phyloP scores from a whole-genome alignment of 2,329 filamentous ascomycete species.

The Apiospora sp. region DNA sequence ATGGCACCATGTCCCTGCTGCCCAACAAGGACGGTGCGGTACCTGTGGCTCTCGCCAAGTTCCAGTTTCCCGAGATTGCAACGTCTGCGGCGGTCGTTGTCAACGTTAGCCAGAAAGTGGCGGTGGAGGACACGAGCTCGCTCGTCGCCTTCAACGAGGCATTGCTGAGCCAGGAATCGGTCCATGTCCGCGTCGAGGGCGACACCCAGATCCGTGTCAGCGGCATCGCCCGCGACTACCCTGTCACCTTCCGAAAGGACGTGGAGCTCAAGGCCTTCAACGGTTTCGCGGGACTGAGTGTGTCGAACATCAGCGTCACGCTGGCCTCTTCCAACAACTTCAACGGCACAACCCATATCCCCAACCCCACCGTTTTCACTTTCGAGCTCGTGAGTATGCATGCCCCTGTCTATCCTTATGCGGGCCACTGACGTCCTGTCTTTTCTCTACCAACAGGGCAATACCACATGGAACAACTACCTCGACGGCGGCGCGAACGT shows the following conservation, averaged over 20 bases:
- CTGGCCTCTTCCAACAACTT: constrained; percentile 63
- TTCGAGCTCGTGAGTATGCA: constrained; percentile 64
- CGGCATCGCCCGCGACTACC: constrained; percentile 57
- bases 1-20: constrained; percentile 63
- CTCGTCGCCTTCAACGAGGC: constrained; percentile 64
- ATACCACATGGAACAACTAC: constrained; percentile 67
- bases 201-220: constrained; percentile 59
- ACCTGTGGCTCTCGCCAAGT: constrained; percentile 57
- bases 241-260: constrained; percentile 64
- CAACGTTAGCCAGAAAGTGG: constrained; percentile 58
- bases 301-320: constrained; percentile 59
- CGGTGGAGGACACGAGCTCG: constrained; percentile 55
- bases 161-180: constrained; percentile 58
- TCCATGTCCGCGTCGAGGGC: constrained; percentile 60
- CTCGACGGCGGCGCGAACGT: constrained; percentile 56
- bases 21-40: constrained; percentile 46
- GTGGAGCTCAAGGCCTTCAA: constrained; percentile 60
- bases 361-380: constrained; percentile 70
- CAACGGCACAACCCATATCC: constrained; percentile 64
- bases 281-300: constrained; percentile 61
- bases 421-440: not conserved
- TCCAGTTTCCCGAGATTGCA: constrained; percentile 61
- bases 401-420: not conserved
- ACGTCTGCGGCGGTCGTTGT: constrained; percentile 57
- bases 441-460: constrained; percentile 54